Evolutionary conservation across 2,329 filamentous ascomycete species (phyloP), one percentile per base, ranked within the genome.

Genomic region (Botryosphaeria dothidea): DNA sequence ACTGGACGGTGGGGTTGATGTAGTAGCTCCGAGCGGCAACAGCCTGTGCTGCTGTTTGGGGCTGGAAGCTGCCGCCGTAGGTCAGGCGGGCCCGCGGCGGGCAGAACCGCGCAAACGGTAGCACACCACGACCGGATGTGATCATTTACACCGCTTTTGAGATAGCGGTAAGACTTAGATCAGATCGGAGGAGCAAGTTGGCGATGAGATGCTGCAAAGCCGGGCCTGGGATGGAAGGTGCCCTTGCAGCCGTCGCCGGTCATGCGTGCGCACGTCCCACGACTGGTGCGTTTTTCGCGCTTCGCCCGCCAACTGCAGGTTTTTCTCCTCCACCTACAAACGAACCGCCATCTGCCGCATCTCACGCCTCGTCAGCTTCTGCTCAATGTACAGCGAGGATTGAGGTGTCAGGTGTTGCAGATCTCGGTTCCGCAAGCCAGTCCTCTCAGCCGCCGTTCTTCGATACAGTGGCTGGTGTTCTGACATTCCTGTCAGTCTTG

Each of bases 361-460:
- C 41, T 60, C 56, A 45, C 49, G 46, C 27, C 31, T 31, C 43
- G 48, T 15, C n/a, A 56, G 48, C 21, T 15, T 23, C 27, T 34
- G 45, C 34, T 31, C 29, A 8, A 41, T 43, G 29, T 48, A 65
- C 21, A 25, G 45, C 46, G 41, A 41, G 46, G 27, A 19, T 8
- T 15, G 34, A 25, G 38, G 43, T 11, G 34, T 38, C 41, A 52
- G 29, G 54, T 29, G 43, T 45, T 45, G n/a, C 54, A 54, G 23
- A 13, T 1, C 21, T 11, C 15, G 41, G 11, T 13, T 9, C 66
- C 60, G 73, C 73, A 75, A 75, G 72, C 68, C 72, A 76, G 73
- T 75, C 73, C 74, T 77, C 74, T 69, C 74, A 71, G 73, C 56
- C 69, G 66, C 41, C 56, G 34, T 56, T 31, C 61, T 34, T 4